Evolutionary conservation across 176 grass and related monocot genomes (phyloP).

Genomic region (Alloteropsis semialata): DNA sequence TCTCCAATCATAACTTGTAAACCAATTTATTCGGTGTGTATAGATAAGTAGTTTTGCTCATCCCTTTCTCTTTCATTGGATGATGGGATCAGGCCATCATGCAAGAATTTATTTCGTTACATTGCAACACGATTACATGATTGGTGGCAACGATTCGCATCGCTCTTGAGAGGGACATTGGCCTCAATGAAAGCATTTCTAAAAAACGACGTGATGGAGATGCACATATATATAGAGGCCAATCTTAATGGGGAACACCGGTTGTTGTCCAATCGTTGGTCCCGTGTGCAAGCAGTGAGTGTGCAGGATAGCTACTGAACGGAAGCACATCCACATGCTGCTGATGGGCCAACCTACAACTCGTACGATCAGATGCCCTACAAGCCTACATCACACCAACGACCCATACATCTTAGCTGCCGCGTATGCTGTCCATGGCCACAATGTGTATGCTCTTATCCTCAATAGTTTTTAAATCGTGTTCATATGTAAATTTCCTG

Average conservation of each 20-base stretch:
- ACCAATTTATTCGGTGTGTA: neutral
- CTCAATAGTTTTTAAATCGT: neutral
- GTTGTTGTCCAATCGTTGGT: conserved; percentile 25
- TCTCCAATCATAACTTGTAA: neutral
- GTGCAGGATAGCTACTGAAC: neutral
- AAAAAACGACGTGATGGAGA: neutral
- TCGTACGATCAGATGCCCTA: neutral
- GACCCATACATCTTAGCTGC: neutral
- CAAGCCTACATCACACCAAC: neutral
- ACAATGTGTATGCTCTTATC: neutral
- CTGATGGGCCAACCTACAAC: conserved; percentile 13
- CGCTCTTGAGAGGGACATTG: neutral
- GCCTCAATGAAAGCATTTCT: conserved; percentile 3
- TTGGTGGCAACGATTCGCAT: neutral
- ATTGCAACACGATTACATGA: neutral
- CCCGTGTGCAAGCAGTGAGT: neutral
- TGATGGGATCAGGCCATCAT: neutral
- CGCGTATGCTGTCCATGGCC: neutral
- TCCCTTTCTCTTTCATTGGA: neutral
- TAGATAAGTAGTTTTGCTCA: neutral
- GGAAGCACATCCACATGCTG: conserved; percentile 7
- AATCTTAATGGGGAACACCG: neutral
- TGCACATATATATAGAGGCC: neutral
- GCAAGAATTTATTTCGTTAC: neutral
- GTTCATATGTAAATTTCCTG: too few species aligned